Evolutionary conservation across 2,329 filamentous ascomycete genomes (phyloP), one percentile per base, ranked within the genome.

Genomic region (Apiospora malaysiana): DNA sequence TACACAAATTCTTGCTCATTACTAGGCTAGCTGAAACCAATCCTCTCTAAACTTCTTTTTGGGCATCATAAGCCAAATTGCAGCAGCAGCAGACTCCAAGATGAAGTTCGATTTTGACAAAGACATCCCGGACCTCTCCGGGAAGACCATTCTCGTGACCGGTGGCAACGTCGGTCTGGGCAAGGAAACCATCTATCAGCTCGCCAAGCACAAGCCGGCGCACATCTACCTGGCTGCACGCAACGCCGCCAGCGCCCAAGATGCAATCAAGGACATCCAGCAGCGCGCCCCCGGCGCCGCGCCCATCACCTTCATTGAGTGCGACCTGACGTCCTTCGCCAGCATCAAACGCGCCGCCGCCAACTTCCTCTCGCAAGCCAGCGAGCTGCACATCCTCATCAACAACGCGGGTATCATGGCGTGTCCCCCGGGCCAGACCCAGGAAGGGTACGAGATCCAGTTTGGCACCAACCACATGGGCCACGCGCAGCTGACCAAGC

Each of bases 321-420:
- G 81, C 74, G 80, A 84, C 74, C 79, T 85, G 18, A 73, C 79
- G 0, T 79, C 77, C 21, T 73, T 84, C 1, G 70, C 74, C n/a
- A 80, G 77, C 2, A 77, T 84, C 42, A 76, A 78, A 37, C 49
- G 73, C 16, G 79, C 80, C 1, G 80, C 79, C 6, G 73, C 77
- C 1, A 70, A 76, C 2, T 80, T 84, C 68, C 51, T 75, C 0
- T 69, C 67, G 27, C 45, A 49, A 10, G 8, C 45, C 27, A 49
- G 27, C 67, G 67, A 68, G 25, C 67, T 68, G 46, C 46, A 68
- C 47, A 21, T 69, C 42, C 68, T 69, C 51, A 65, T 69, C 37
- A 69, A 69, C 68, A 69, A 69, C 56, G 68, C 68, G 12, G 68
- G 68, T 23, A 63, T 69, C 51, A 69, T 69, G 68, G 56, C 56